phyloP scores from a whole-genome alignment of 441 rosid genomes.

The Syzygium syzygioides region DNA sequence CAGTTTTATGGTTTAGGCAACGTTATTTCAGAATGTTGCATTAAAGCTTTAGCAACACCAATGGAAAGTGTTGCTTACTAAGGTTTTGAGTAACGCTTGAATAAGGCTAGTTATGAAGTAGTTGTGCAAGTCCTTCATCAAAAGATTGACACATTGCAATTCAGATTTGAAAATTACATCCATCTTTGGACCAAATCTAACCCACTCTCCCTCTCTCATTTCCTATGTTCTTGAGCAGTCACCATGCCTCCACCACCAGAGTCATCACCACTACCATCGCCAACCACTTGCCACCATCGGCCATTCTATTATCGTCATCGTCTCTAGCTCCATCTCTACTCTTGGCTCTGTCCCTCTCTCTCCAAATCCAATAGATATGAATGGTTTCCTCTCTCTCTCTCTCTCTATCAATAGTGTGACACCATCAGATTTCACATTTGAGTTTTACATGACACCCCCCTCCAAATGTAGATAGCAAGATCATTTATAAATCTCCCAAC shows the following conservation, averaged over 20 bases:
- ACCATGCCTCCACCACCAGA: neutral
- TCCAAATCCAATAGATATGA: neutral
- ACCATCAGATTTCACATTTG: neutral
- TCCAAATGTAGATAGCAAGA: neutral
- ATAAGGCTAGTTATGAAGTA: neutral
- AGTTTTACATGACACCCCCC: neutral
- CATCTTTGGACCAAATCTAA: neutral
- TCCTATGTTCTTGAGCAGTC: neutral
- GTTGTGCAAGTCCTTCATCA: neutral
- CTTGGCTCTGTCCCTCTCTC: neutral
- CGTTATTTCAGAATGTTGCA: neutral
- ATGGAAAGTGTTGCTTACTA: neutral
- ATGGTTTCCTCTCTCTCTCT: neutral
- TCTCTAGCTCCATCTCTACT: accelerated
- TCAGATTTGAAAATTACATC: neutral
- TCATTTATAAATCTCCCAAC: neutral
- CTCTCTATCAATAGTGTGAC: accelerated
- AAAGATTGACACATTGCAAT: neutral
- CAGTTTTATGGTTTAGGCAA: neutral
- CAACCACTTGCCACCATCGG: neutral
- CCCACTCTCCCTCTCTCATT: neutral
- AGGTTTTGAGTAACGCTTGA: neutral
- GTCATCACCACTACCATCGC: neutral
- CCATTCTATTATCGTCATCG: neutral
- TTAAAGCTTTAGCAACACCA: neutral